Evolutionary conservation across 1,284 basidiomycete species (phyloP), one percentile per base, ranked within the genome.

Genomic region (Moniliophthora roreri): DNA sequence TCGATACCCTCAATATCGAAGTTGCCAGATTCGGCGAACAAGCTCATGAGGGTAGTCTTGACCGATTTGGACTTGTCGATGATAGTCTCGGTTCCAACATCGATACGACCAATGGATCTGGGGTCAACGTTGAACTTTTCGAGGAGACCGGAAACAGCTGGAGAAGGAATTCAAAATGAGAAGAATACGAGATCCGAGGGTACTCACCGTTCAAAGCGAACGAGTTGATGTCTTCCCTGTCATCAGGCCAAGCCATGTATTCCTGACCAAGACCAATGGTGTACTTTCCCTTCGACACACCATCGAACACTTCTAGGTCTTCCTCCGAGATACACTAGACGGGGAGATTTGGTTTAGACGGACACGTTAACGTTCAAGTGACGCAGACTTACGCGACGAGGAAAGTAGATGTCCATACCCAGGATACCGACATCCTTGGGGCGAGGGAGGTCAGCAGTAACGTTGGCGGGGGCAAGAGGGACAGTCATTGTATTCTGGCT

Each of bases 11-110:
- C 96, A 59, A 99, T 95, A 70, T 99, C 96, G 64, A 85, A 86
- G 85, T 99, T 99, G 60, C 94, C 96, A 35, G 88, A 84, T 53
- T 82, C 82, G 42, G 87, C 86, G 67, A 99, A 99, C 63, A 99
- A 88, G 74, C 98, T 93, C 96, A 99, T 99, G 59, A 99, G 84
- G 54, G 94, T 87, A 3, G 97, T 98, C 78, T 99, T 99, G 74
- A 95, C 95, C 24, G 96, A 93, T 77, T 99, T 99, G 58, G 95
- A 96, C 79, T 99, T 99, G 85, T 99, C 96, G 64, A 99, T 98
- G 75, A 99, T 93, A 50, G 97, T 98, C 75, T 99, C 97, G 28
- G 97, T 99, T 55, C 96, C 96, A 62, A 99, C 95, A 62, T 99
- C 96, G 56, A 99, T 85, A 62, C 96, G 94, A 56, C 96, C 96